Conservation (phyloP, 2,329 filamentous ascomycete species). For the Talaromyces sp. region DNA sequence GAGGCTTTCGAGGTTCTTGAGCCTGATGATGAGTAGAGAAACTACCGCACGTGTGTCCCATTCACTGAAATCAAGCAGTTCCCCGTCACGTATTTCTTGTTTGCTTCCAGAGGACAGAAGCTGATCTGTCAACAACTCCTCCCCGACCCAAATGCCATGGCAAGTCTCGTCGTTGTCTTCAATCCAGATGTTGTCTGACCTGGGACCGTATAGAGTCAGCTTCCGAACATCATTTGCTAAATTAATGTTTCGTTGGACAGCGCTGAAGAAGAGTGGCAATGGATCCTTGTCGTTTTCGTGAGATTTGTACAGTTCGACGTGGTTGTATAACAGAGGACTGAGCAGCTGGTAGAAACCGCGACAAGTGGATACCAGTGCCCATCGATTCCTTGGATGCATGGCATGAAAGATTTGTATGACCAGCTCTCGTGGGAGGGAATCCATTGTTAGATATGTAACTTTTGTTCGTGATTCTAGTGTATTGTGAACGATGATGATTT, state of each 20-base stretch:
- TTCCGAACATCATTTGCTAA: neutral
- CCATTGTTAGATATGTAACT: neutral
- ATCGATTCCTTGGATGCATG: neutral
- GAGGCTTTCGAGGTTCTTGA: neutral
- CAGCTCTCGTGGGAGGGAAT: neutral
- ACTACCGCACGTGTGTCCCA: neutral
- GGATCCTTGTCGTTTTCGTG: neutral
- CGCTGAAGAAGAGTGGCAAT: neutral
- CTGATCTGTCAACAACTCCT: neutral
- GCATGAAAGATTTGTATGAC: neutral
- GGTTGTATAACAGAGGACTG: neutral
- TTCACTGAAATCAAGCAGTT: neutral
- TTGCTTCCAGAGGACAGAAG: neutral
- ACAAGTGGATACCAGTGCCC: neutral
- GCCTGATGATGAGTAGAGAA: neutral
- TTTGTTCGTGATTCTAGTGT: neutral
- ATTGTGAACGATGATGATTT: neutral
- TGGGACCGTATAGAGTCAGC: neutral
- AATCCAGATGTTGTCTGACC: neutral
- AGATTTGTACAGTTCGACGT: neutral
- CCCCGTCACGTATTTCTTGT: neutral
- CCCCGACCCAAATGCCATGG: neutral
- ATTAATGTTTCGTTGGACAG: neutral
- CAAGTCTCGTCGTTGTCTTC: neutral
- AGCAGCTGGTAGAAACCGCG: neutral